Percentiles rank a stretch among this genome's conserved stretches.
Conservation (phyloP, 2,329 filamentous ascomycete genomes). For the Magnaporthiopsis poae region DNA sequence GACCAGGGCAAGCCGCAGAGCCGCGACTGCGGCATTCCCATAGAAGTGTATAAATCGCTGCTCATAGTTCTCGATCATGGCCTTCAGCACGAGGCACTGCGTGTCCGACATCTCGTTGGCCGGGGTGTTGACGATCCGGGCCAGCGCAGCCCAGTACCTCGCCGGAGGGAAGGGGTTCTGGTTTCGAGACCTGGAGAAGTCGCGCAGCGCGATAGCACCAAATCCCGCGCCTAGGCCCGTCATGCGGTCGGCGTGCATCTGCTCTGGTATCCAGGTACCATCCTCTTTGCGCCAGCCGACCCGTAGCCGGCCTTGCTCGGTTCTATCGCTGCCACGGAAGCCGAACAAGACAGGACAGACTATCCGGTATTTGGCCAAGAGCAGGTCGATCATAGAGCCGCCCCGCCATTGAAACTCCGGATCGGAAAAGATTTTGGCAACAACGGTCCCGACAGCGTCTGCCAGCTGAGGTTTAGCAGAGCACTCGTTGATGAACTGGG, state of each 20-base stretch:
- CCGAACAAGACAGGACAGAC: conserved; percentile 81
- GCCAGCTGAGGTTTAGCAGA: conserved; percentile 50
- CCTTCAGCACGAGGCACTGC: conserved; percentile 59
- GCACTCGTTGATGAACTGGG: conserved; percentile 55
- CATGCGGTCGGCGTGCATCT: conserved; percentile 74
- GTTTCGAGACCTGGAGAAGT: conserved; percentile 62
- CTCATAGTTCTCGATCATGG: conserved; percentile 64
- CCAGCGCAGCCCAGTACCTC: conserved; percentile 74
- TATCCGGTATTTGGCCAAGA: conserved; percentile 73
- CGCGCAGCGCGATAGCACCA: conserved; percentile 70
- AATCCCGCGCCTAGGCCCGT: conserved; percentile 75
- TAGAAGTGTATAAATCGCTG: conserved; percentile 72
- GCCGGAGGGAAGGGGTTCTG: conserved; percentile 66
- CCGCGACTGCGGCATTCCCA: conserved; percentile 63
- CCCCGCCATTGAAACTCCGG: conserved; percentile 53
- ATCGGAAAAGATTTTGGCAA: conserved; percentile 59
- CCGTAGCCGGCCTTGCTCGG: conserved; percentile 52
- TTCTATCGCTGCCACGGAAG: conserved; percentile 65
- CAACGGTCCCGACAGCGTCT: conserved; percentile 62
- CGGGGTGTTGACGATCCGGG: conserved; percentile 68
- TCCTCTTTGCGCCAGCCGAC: conserved; percentile 64
- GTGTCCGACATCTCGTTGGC: conserved; percentile 58
- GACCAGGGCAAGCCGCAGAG: conserved; percentile 61
- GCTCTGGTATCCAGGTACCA: conserved; percentile 53
- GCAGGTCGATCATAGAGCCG: conserved; percentile 60